A percentile compares a stretch with the other conserved stretches of the same genome.
Conservation (phyloP, 345 rosid genomes). For the Nasturtium officinale region DNA sequence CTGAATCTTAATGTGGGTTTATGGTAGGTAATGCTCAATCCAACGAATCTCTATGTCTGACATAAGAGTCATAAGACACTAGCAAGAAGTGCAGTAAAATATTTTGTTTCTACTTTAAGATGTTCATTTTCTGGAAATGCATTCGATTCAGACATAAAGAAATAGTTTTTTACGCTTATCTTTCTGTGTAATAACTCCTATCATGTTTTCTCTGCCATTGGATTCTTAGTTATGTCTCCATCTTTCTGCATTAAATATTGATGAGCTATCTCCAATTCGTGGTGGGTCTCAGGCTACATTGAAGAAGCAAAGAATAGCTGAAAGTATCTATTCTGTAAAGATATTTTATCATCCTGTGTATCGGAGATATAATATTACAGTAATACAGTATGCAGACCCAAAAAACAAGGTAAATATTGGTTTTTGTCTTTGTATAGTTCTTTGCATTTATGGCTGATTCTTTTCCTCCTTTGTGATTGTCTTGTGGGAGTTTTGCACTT, state of each 20-base stretch:
- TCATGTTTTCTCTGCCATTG: constrained; percentile 45
- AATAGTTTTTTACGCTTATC: constrained; percentile 13
- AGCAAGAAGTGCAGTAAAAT: constrained; percentile 18
- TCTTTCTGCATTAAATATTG: constrained; percentile 39
- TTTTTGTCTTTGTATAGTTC: constrained; percentile 28
- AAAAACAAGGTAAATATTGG: constrained; percentile 69
- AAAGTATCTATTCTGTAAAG: constrained; percentile 29
- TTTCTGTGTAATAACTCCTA: constrained; percentile 27
- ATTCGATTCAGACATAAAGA: constrained; percentile 19
- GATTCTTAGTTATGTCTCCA: constrained; percentile 15
- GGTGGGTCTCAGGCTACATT: constrained; percentile 66
- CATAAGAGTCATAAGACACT: constrained; percentile 20
- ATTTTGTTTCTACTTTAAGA: constrained; percentile 29
- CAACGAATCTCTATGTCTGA: constrained; percentile 11
- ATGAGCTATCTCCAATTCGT: constrained; percentile 47
- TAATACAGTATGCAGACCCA: constrained; percentile 79
- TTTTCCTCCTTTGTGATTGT: constrained; percentile 35
- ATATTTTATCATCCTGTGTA: constrained; percentile 34
- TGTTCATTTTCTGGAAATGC: constrained; percentile 26
- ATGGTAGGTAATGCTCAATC: constrained; percentile 6
- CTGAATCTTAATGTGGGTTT: constrained; percentile 4
- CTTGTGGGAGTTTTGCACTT: constrained; percentile 28
- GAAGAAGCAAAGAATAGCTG: constrained; percentile 49
- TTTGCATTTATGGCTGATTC: constrained; percentile 38
- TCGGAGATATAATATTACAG: constrained; percentile 39